Conservation (phyloP, 1,284 basidiomycete genomes). For the Rhizoctonia solani region DNA sequence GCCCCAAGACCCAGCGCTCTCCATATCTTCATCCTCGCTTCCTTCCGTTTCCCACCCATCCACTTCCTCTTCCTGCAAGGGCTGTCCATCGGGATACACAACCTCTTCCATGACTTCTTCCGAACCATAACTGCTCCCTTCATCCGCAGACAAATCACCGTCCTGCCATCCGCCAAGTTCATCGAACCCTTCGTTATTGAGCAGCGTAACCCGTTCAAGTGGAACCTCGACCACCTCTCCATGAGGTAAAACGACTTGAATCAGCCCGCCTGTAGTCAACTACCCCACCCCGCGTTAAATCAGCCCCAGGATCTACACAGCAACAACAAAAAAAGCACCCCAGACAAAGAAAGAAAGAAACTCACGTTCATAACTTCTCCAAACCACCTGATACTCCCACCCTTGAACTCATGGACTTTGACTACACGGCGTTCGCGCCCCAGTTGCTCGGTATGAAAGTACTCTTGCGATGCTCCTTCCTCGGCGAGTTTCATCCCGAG, state of each 20-base stretch:
- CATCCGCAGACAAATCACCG: conserved; percentile 46
- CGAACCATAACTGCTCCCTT: conserved; percentile 6
- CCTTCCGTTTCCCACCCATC: conserved; percentile 47
- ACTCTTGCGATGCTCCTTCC: conserved; percentile 45
- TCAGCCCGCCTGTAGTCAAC: conserved; percentile 70
- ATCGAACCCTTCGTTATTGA: conserved; percentile 69
- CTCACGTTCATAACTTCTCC: conserved; percentile 77
- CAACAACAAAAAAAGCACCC: neutral
- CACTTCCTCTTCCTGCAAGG: conserved; percentile 39
- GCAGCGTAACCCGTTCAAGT: conserved; percentile 65
- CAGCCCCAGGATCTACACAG: too few species aligned
- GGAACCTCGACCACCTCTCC: conserved; percentile 55
- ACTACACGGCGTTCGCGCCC: conserved; percentile 38
- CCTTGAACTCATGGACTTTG: conserved; percentile 49
- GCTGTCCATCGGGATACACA: conserved; percentile 18
- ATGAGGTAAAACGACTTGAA: conserved; percentile 68
- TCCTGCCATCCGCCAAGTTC: conserved; percentile 70
- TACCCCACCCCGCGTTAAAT: too few species aligned
- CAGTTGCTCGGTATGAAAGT: conserved; percentile 10
- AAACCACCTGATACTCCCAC: conserved; percentile 61
- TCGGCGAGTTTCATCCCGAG: conserved; percentile 64
- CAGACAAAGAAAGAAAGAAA: conserved; percentile 38
- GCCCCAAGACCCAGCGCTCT: conserved; percentile 42
- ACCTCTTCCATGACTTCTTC: conserved; percentile 30
- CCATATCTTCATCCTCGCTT: conserved; percentile 35